phyloP scores from a whole-genome alignment of 176 grass and related monocot species.

The Poa pratensis region DNA sequence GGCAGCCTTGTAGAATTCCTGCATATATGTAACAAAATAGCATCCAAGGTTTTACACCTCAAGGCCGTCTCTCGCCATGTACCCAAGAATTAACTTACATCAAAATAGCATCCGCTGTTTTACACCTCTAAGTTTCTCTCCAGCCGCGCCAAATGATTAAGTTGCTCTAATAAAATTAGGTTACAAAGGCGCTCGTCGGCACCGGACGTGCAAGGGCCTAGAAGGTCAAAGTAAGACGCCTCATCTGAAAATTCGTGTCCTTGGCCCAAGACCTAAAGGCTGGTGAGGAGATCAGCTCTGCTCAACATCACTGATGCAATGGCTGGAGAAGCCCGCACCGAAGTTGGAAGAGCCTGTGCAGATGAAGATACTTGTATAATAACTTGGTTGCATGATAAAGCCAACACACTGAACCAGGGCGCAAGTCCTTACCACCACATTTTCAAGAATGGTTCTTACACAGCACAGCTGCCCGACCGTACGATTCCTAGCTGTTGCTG shows the following conservation, averaged over 20 bases:
- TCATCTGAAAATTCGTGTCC: slow-evolving; percentile 25
- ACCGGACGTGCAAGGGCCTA: background rate
- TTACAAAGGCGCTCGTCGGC: background rate
- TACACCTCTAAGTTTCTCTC: background rate
- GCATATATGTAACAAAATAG: background rate
- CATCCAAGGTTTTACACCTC: background rate
- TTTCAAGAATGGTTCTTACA: slow-evolving; percentile 5
- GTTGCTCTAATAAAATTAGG: background rate
- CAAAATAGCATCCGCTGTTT: background rate
- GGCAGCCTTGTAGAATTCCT: no score
- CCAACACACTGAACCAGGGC: background rate
- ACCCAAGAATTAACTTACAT: background rate
- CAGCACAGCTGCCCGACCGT: background rate
- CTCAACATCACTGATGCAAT: background rate
- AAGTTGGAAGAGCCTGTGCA: background rate
- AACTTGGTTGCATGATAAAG: slow-evolving; percentile 26
- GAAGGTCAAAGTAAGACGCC: background rate
- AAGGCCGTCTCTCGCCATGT: background rate
- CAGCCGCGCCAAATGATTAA: background rate
- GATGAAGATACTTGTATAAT: background rate
- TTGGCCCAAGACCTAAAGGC: background rate
- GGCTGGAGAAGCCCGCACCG: background rate
- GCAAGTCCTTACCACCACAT: slow-evolving; percentile 21
- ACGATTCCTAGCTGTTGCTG: slow-evolving; percentile 35
- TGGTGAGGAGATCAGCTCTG: background rate